A percentile compares a stretch with the other conserved stretches of the same genome.
Conservation (phyloP, 805 yeast genomes). For the Zygoascus flipseniorum region DNA sequence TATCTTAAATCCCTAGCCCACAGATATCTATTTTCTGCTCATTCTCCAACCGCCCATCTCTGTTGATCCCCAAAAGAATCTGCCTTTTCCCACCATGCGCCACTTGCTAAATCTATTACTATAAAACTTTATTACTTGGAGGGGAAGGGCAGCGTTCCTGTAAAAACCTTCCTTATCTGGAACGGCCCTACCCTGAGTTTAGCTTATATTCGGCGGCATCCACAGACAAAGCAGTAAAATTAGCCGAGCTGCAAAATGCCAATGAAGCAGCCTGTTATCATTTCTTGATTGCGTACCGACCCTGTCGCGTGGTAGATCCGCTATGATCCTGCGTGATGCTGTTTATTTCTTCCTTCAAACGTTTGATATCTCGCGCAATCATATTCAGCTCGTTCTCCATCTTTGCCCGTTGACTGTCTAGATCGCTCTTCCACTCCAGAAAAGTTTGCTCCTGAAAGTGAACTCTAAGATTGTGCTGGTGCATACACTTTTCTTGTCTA, state of each 20-base stretch:
- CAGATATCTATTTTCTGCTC: too few relatives aligned
- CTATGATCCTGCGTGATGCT: not conserved
- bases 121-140: not conserved
- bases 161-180: not conserved
- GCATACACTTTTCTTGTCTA: conserved; percentile 75
- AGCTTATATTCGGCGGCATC: not conserved
- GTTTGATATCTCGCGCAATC: not conserved
- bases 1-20: not conserved
- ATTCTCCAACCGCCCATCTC: not conserved
- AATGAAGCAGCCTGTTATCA: not conserved
- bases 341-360: not conserved
- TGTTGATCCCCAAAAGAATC: not conserved
- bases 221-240: not conserved
- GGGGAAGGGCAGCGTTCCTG: not conserved
- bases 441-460: conserved; percentile 86
- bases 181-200: not conserved
- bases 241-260: not conserved
- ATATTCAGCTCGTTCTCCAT: conserved; percentile 13
- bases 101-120: not conserved
- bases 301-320: not conserved
- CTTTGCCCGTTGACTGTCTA: conserved; percentile 24
- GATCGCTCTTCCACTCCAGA: conserved; percentile 86
- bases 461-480: conserved; percentile 78
- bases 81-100: not conserved
- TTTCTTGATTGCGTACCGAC: not conserved